Evolutionary conservation across 2,329 filamentous ascomycete species (phyloP), one percentile per base, ranked within the genome.

Genomic region (Emmonsiellopsis sp.): DNA sequence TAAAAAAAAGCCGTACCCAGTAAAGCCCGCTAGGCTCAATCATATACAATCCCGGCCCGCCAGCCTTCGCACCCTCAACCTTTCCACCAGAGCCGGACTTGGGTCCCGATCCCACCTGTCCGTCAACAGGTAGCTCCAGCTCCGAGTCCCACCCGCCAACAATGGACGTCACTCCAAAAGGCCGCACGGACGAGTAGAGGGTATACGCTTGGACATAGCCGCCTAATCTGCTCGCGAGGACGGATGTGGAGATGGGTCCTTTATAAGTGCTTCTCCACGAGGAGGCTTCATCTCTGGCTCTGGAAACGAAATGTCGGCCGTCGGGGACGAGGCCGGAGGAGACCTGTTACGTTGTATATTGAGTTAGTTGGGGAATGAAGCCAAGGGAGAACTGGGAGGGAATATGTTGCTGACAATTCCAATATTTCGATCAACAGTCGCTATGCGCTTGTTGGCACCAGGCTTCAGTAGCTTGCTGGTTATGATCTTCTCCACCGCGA

Each of bases 121-220:
- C 92, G 69, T 96, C 92, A 45, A 97, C 90, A 49, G 85, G 85
- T 44, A 85, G 74, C 69, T 95, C 90, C 43, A 83, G 81, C 70
- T 95, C 90, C 53, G 87, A 88, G 75, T 98, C 93, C 81, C 90
- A 94, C 56, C 93, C 93, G 62, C 84, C 93, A 57, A 98, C 74
- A 68, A 98, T 97, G 57, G 90, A 88, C 16, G 92, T 95, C 70
- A 97, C 89, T 66, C 93, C 93, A 68, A 98, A 98, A 35, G 93
- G 93, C 57, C 93, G 88, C 56, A 98, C 93, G 58, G 89, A 94
- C 55, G 89, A 92, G 79, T 97, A 97, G 65, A 97, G 86, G 7
- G 93, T 98, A 78, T 96, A 96, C 58, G 89, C 90, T 76, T 98
- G 93, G 52, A 95, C 86, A 74, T 96, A 98, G 67, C 89, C 86